These are phyloP conservation scores for Hortiboletus campestris DNA, from an alignment of 768 basidiomycete genomes.

Conservation along the genomic window DNA sequence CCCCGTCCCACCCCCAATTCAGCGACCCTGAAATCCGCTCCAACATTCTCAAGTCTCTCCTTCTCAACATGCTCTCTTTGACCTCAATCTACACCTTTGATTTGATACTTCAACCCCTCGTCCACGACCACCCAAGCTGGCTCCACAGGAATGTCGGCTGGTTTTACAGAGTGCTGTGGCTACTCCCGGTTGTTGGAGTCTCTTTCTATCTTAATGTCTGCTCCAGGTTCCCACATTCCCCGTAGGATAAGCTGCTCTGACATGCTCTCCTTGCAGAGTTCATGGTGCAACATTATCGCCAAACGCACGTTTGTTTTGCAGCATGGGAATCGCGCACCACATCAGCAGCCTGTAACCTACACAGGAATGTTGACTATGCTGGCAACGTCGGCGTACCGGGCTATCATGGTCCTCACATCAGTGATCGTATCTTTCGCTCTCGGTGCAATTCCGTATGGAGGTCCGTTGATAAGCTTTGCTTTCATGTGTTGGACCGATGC, in stretches of 20 bases:
- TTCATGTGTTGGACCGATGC: constrained; percentile 87
- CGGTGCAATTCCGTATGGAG: constrained; percentile 61
- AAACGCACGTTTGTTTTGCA: constrained; percentile 71
- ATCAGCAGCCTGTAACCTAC: constrained; percentile 57
- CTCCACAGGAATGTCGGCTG: constrained; percentile 69
- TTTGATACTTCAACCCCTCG: constrained; percentile 63
- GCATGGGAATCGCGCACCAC: constrained; percentile 58
- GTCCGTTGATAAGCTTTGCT: constrained; percentile 56
- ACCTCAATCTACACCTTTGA: constrained; percentile 77
- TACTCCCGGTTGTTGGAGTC: constrained; percentile 69
- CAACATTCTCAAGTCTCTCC: constrained; percentile 70
- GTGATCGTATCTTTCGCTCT: constrained; percentile 66
- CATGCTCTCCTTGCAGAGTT: constrained; percentile 45
- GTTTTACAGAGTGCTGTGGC: constrained; percentile 78
- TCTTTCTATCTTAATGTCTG: constrained; percentile 84
- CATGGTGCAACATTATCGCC: constrained; percentile 77
- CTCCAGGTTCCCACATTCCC: constrained; percentile 13
- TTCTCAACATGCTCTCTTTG: constrained; percentile 71
- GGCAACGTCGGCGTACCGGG: constrained; percentile 78
- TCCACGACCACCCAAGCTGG: constrained; percentile 61
- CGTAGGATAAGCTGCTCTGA: constrained; percentile 13
- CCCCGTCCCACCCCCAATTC: constrained; percentile 12
- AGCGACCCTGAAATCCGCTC: constrained; percentile 77
- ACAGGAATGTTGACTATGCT: constrained; percentile 69
- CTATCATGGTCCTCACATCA: constrained; percentile 79